Evolutionary conservation across 164 flowering plant genomes (phyloP).

Genomic region (Tinospora cordifolia): DNA sequence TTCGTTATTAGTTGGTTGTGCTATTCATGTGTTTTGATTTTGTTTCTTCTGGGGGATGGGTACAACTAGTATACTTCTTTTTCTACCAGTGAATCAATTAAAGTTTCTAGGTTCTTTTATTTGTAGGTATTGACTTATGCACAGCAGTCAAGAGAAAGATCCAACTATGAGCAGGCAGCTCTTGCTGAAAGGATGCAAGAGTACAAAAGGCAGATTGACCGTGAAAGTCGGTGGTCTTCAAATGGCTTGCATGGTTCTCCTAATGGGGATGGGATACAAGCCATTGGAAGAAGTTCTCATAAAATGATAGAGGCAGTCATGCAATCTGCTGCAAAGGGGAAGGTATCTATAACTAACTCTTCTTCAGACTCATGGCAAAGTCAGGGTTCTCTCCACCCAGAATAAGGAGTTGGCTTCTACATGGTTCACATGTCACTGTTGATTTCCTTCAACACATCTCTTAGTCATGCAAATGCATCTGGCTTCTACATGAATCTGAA

Average conservation of each 20-base stretch:
- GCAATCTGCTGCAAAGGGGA: conserved; percentile 85
- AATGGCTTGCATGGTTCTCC: conserved; percentile 67
- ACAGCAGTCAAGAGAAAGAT: conserved; percentile 86
- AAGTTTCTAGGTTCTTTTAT: conserved; percentile 9
- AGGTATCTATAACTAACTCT: conserved; percentile 35
- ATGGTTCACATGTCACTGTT: not conserved
- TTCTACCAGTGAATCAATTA: not conserved
- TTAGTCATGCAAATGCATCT: conserved; percentile 2
- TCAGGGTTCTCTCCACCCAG: not conserved
- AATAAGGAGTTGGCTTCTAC: not conserved
- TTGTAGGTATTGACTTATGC: conserved; percentile 89
- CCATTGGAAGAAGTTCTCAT: conserved; percentile 44
- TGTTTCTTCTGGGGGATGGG: not conserved
- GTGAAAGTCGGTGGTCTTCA: conserved; percentile 61
- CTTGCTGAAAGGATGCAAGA: conserved; percentile 91
- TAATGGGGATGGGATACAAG: conserved; percentile 35
- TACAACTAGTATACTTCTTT: not conserved
- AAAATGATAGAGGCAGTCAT: conserved; percentile 52
- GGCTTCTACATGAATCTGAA: conserved; percentile 17
- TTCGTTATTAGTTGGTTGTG: not conserved
- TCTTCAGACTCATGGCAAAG: not conserved
- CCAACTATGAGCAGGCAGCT: conserved; percentile 86
- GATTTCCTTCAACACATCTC: not conserved
- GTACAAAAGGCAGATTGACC: conserved; percentile 78
- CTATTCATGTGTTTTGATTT: not conserved